Evolutionary conservation across 768 basidiomycete genomes (phyloP).

Genomic region (Trametes gibbosa): DNA sequence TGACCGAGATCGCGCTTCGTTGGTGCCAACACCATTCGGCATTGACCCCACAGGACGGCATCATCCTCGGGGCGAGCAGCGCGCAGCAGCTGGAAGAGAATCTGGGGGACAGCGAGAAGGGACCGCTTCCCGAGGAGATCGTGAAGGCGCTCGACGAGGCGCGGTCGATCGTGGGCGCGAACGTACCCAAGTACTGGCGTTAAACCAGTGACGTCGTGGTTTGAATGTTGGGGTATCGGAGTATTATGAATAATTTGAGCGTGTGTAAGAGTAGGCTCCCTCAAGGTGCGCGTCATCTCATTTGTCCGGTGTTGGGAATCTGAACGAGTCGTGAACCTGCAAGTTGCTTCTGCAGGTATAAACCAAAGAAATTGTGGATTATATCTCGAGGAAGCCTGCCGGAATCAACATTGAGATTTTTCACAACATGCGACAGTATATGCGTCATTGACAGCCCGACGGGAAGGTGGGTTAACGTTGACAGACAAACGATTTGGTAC

Average conservation of each 20-base stretch:
- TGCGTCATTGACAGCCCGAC: too few relatives aligned
- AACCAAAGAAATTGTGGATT: too few relatives aligned
- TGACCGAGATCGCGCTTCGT: constrained; percentile 56
- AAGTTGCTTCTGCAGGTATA: too few relatives aligned
- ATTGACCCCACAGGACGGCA: constrained; percentile 41
- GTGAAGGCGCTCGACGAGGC: constrained; percentile 51
- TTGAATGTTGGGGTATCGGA: too few relatives aligned
- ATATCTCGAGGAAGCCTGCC: too few relatives aligned
- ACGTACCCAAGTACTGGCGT: constrained; percentile 26
- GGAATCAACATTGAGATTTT: too few relatives aligned
- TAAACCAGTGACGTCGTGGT: neutral
- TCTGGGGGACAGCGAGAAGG: constrained; percentile 46
- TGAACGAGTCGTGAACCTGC: too few relatives aligned
- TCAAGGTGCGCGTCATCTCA: too few relatives aligned
- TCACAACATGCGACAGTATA: too few relatives aligned
- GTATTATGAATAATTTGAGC: neutral
- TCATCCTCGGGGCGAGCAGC: constrained; percentile 50
- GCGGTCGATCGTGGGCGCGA: constrained; percentile 35
- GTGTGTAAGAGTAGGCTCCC: neutral
- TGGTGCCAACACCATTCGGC: constrained; percentile 60
- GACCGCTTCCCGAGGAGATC: constrained; percentile 52
- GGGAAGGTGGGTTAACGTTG: too few relatives aligned
- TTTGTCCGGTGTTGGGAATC: too few relatives aligned
- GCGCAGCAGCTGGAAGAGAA: constrained; percentile 44
- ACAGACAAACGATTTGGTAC: too few relatives aligned